Conservation (phyloP, 2,329 filamentous ascomycete species). For the Stenocarpella maydis region DNA sequence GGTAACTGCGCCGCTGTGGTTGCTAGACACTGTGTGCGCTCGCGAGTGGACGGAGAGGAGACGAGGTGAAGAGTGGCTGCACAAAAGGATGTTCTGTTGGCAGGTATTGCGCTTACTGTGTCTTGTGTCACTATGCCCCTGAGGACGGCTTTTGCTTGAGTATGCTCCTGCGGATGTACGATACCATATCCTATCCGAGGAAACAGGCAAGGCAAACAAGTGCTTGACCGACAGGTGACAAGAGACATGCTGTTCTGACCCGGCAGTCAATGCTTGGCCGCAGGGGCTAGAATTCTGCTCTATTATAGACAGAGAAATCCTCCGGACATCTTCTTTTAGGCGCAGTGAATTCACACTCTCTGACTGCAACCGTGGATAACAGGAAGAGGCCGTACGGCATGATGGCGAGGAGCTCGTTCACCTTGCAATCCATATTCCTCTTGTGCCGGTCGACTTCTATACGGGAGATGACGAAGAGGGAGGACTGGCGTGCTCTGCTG, state of each 20-base stretch:
- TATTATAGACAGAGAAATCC: not conserved
- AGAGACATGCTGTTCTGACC: not conserved
- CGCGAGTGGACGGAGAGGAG: not conserved
- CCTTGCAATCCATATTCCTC: not conserved
- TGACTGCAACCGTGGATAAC: too few relatives aligned
- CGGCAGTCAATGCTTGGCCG: not conserved
- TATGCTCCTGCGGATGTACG: not conserved
- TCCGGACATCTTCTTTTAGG: not conserved
- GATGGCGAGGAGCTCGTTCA: constrained; percentile 10
- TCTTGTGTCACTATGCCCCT: not conserved
- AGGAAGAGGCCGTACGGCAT: too few relatives aligned
- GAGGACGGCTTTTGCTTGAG: not conserved
- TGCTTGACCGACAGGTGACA: not conserved
- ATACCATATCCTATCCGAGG: not conserved
- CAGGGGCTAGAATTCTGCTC: not conserved
- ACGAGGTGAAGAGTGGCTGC: not conserved
- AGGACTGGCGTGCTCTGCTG: not conserved
- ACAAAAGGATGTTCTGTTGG: not conserved
- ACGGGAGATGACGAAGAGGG: constrained; percentile 8
- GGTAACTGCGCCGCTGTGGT: not conserved
- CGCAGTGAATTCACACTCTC: not conserved
- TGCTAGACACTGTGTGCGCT: not conserved
- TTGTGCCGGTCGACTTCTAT: constrained; percentile 16
- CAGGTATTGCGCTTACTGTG: constrained; percentile 3
- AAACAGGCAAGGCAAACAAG: not conserved